A percentile compares a stretch with the other conserved stretches of the same genome.
phyloP scores from a whole-genome alignment of 2,329 filamentous ascomycete genomes.

The Arthrobotrys sinensis region DNA sequence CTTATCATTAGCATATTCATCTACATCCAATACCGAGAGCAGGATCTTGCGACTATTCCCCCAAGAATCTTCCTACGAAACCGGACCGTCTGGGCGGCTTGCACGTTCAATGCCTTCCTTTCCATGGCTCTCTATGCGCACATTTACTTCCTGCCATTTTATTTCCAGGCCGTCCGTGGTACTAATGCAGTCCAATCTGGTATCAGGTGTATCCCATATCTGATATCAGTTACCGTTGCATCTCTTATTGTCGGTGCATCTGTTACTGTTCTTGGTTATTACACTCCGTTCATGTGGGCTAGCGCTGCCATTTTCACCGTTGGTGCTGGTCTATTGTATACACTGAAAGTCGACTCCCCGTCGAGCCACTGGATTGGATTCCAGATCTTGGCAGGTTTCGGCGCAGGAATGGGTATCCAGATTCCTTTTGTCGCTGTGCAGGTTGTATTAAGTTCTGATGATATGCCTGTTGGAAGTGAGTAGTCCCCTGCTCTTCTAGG shows the following conservation, averaged over 20 bases:
- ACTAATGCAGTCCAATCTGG: conserved; percentile 69
- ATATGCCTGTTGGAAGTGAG: conserved; percentile 65
- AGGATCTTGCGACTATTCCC: conserved; percentile 68
- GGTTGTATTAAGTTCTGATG: conserved; percentile 63
- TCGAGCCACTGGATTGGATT: conserved; percentile 67
- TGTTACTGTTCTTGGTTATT: conserved; percentile 68
- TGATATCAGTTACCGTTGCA: conserved; percentile 67
- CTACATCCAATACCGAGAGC: conserved; percentile 65
- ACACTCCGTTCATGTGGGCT: conserved; percentile 68
- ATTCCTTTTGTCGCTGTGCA: conserved; percentile 65
- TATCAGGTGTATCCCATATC: conserved; percentile 69
- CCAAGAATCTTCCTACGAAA: conserved; percentile 67
- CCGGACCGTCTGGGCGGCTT: conserved; percentile 65
- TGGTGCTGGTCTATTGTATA: conserved; percentile 68
- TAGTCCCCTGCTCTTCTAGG: conserved; percentile 61
- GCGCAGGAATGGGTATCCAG: conserved; percentile 65
- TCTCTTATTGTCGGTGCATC: conserved; percentile 68
- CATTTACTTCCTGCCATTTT: conserved; percentile 69
- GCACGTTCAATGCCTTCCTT: conserved; percentile 66
- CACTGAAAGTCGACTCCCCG: conserved; percentile 66
- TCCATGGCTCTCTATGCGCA: conserved; percentile 67
- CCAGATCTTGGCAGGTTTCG: conserved; percentile 64
- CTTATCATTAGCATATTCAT: conserved; percentile 66
- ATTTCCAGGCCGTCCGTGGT: conserved; percentile 70
- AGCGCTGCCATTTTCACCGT: conserved; percentile 66